Conservation (phyloP, 2,329 filamentous ascomycete species). For the Penicillium sp. region DNA sequence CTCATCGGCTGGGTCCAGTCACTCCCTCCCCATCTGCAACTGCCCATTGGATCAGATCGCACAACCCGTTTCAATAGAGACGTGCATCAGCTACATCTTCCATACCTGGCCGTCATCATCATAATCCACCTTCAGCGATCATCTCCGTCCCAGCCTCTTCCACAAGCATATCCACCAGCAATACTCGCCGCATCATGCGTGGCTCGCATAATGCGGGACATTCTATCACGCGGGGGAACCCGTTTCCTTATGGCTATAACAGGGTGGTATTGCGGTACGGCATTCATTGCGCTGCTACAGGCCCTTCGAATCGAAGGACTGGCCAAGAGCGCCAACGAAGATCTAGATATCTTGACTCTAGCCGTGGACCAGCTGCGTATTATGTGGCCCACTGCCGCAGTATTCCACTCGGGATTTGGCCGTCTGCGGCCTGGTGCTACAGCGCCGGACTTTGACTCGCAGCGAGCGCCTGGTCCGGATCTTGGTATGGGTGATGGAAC, state of each 20-base stretch:
- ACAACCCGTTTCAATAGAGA: neutral
- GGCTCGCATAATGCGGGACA: constrained; percentile 34
- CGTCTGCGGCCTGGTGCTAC: constrained; percentile 20
- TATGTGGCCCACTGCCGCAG: constrained; percentile 34
- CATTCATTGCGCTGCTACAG: constrained; percentile 37
- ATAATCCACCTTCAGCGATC: constrained; percentile 28
- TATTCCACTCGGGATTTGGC: constrained; percentile 24
- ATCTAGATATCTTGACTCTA: constrained; percentile 27
- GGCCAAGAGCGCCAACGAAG: constrained; percentile 26
- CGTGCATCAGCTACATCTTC: neutral
- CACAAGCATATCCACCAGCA: constrained; percentile 32
- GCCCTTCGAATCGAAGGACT: constrained; percentile 30
- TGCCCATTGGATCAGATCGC: constrained; percentile 19
- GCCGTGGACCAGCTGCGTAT: constrained; percentile 27
- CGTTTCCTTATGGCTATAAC: constrained; percentile 39
- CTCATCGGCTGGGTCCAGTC: constrained; percentile 32
- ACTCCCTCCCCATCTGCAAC: constrained; percentile 28
- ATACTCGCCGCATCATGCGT: constrained; percentile 36
- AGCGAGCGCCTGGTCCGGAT: constrained; percentile 5
- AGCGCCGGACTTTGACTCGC: constrained; percentile 12
- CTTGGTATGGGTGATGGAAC: constrained; percentile 9
- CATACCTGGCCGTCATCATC: neutral
- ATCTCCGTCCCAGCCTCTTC: constrained; percentile 33
- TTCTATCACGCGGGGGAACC: constrained; percentile 33
- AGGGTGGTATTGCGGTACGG: constrained; percentile 39